Evolutionary conservation across 108 stramenopile species (phyloP).

Genomic region (Cyclostephanos tholiformis): DNA sequence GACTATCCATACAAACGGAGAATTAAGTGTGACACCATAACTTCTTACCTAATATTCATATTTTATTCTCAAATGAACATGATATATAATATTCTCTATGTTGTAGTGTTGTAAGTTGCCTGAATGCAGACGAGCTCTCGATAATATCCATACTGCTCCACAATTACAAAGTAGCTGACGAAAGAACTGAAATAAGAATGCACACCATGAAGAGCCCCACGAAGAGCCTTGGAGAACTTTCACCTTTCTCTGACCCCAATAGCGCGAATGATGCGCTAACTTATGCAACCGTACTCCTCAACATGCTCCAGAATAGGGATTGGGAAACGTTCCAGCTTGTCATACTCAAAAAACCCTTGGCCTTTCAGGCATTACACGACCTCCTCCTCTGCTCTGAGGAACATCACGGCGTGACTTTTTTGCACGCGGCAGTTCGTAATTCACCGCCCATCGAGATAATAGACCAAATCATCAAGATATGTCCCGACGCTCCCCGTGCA

Average conservation of each 20-base stretch:
- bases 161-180: too few relatives aligned
- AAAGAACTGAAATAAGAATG: too few relatives aligned
- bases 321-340: conserved; percentile 12
- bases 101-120: too few relatives aligned
- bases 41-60: too few relatives aligned
- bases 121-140: too few relatives aligned
- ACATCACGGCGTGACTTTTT: conserved; percentile 47
- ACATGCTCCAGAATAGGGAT: conserved; percentile 14
- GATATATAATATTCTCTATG: too few relatives aligned
- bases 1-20: too few relatives aligned
- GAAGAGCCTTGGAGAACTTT: conserved; percentile 10
- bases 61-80: too few relatives aligned
- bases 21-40: too few relatives aligned
- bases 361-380: conserved; percentile 20
- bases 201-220: too few relatives aligned
- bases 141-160: too few relatives aligned
- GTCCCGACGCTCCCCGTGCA: conserved; percentile 6
- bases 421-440: conserved; percentile 35
- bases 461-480: conserved; percentile 21
- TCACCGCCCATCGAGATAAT: conserved; percentile 28
- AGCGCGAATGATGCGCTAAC: neutral
- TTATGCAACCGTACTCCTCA: conserved; percentile 8
- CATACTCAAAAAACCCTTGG: conserved; percentile 14
- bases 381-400: conserved; percentile 25
- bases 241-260: conserved; percentile 24